Base-by-base conservation (phyloP, 2,329 filamentous ascomycete species). In the Thielaviopsis cerberus region DNA sequence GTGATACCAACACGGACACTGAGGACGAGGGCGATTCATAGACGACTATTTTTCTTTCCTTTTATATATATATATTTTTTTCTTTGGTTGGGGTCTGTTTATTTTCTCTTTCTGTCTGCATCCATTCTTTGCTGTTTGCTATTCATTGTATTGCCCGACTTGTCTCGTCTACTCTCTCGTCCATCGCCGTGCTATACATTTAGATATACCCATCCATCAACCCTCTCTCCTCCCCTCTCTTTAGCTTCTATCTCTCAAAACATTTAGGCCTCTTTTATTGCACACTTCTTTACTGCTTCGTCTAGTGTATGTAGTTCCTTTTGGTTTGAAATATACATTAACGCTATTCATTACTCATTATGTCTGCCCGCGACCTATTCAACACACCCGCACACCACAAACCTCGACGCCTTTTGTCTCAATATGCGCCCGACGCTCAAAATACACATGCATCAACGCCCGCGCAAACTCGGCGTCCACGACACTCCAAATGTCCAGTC, bases 401-500 rank as follows among this genome's bases (percentile, higher is more conserved):
- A 87, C 78, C 65, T 87, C 82, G 1, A 89, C 74, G n/a, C 78
- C 79, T 65, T 81, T 82, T 37, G 80, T 79, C 66, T 86, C 79
- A 22, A 88, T 78, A 63, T 75, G 74, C 10, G 81, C 81, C 53
- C 74, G 69, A 17, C 82, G 73, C 27, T 74, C 79, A 69, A 88
- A 89, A 70, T 87, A 91, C 62, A 78, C 70, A 62, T 69, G 74
- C 51, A 79, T 72, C 55, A 86, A 72, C 57, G 82, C 81, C 62
- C 72, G 72, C 17, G 88, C 76, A 65, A 90, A 91, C 2, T 73
- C 73, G n/a, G 78, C 79, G 66, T 91, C 87, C 17, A 73, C 73
- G 30, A 76, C 73, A 66, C 84, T 89, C 86, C 86, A 92, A 0
- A 82, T 75, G 64, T 92, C 87, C 22, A 92, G 74, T 0, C 87